Conservation (phyloP, 495 filamentous ascomycete genomes). For the Penicillium canescens region DNA sequence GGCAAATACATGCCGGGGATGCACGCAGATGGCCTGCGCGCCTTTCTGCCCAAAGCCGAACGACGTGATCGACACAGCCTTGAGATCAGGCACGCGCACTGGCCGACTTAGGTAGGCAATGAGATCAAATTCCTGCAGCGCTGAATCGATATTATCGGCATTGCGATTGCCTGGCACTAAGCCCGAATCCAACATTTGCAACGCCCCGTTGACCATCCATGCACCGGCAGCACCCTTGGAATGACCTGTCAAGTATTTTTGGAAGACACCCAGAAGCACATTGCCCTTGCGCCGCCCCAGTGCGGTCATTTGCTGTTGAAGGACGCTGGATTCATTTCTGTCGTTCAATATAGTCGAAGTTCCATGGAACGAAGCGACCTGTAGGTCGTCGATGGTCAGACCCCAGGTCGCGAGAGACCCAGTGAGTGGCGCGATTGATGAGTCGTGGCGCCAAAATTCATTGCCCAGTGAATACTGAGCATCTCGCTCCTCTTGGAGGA, state of each 20-base stretch:
- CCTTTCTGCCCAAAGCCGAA: slow-evolving; percentile 99
- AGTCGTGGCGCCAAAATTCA: slow-evolving; percentile 95
- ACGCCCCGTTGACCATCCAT: slow-evolving; percentile 98
- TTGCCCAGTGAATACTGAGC: slow-evolving; percentile 88
- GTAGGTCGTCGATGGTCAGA: slow-evolving; percentile 92
- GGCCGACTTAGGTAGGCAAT: slow-evolving; percentile 92
- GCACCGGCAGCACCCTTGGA: slow-evolving; percentile 98
- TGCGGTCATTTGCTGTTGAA: slow-evolving; percentile 93
- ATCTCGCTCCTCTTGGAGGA: slow-evolving; percentile 84
- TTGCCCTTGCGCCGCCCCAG: slow-evolving; percentile 95
- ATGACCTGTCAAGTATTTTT: slow-evolving; percentile 97
- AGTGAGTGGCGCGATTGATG: slow-evolving; percentile 88
- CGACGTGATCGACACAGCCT: slow-evolving; percentile 96
- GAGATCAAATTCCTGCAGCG: slow-evolving; percentile 94
- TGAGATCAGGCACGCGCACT: slow-evolving; percentile 96
- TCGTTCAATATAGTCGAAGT: slow-evolving; percentile 98
- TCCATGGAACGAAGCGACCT: slow-evolving; percentile 94
- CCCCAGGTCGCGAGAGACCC: slow-evolving; percentile 96
- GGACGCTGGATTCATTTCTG: slow-evolving; percentile 97
- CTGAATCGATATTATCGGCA: slow-evolving; percentile 92
- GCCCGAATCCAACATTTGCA: slow-evolving; percentile 91
- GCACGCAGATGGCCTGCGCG: slow-evolving; percentile 92
- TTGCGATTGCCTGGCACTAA: slow-evolving; percentile 96
- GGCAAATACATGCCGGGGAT: slow-evolving; percentile 92
- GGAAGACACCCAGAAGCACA: slow-evolving; percentile 93